These are phyloP conservation scores for Fraxinus velutina DNA, from an alignment of 305 asterid species.

Conservation along the genomic window DNA sequence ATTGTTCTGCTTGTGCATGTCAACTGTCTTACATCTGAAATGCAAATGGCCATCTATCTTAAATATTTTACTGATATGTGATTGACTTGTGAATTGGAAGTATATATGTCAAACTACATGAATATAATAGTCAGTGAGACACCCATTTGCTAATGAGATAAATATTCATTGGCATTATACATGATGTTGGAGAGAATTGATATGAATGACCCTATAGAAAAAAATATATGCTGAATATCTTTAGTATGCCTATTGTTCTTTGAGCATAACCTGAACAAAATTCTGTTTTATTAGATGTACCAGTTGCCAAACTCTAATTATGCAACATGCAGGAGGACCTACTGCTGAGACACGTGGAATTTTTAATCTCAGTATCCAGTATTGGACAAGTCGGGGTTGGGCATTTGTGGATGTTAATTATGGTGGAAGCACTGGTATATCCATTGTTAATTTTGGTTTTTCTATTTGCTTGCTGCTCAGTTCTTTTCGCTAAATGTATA, in stretches of 20 bases:
- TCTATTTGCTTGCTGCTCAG: not conserved
- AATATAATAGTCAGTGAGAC: not conserved
- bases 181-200: not conserved
- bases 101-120: not conserved
- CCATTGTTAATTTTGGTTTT: not conserved
- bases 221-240: not conserved
- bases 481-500: constrained; percentile 11
- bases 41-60: not conserved
- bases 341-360: constrained; percentile 86
- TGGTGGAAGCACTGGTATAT: constrained; percentile 92
- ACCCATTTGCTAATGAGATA: not conserved
- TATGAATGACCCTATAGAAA: not conserved
- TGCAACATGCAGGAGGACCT: constrained; percentile 71
- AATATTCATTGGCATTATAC: constrained; percentile 6
- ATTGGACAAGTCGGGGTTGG: constrained; percentile 99
- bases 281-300: constrained; percentile 1
- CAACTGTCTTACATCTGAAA: not conserved
- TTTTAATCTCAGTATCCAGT: constrained; percentile 75
- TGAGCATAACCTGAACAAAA: not conserved
- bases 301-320: constrained; percentile 4
- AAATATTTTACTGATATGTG: not conserved
- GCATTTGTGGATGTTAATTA: constrained; percentile 95
- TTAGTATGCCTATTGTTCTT: not conserved
- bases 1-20: not conserved
- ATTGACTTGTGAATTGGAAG: not conserved